These are phyloP conservation scores for Nowakowskiella sp. DNA, from an alignment of 192 early-diverging fungal genomes.

Conservation along the genomic window DNA sequence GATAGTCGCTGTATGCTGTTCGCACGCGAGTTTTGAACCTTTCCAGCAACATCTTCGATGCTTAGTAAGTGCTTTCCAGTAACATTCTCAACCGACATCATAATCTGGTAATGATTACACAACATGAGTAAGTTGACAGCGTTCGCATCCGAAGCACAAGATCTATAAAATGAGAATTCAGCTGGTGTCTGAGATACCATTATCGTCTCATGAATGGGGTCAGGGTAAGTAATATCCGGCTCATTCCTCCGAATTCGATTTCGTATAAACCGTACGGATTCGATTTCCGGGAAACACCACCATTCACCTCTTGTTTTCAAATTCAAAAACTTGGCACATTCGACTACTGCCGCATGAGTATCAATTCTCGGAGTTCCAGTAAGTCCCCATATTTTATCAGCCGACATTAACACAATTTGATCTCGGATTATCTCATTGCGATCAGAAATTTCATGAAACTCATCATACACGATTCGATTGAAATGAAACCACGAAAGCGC, in stretches of 20 bases:
- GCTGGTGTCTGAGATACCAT: slow-evolving; percentile 7
- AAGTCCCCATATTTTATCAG: slow-evolving; percentile 14
- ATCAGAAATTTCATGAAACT: slow-evolving; percentile 18
- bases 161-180: slow-evolving; percentile 8
- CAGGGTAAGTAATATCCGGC: slow-evolving; percentile 11
- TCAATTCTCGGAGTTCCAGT: slow-evolving; percentile 14
- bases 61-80: background rate
- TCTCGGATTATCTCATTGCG: background rate
- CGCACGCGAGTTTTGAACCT: slow-evolving; percentile 7
- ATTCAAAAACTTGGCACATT: slow-evolving; percentile 11
- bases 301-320: background rate
- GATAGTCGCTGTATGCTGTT: background rate
- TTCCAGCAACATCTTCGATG: slow-evolving; percentile 12
- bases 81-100: background rate
- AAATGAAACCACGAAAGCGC: slow-evolving; percentile 15
- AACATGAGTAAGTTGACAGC: slow-evolving; percentile 11
- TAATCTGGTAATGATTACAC: slow-evolving; percentile 20
- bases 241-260: slow-evolving; percentile 16
- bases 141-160: background rate
- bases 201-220: slow-evolving; percentile 15
- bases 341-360: background rate
- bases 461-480: slow-evolving; percentile 17
- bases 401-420: slow-evolving; percentile 7
- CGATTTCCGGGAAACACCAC: background rate
- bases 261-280: slow-evolving; percentile 7